Conservation (phyloP, 73 alveolate species). For the Durusdinium trenchii region DNA sequence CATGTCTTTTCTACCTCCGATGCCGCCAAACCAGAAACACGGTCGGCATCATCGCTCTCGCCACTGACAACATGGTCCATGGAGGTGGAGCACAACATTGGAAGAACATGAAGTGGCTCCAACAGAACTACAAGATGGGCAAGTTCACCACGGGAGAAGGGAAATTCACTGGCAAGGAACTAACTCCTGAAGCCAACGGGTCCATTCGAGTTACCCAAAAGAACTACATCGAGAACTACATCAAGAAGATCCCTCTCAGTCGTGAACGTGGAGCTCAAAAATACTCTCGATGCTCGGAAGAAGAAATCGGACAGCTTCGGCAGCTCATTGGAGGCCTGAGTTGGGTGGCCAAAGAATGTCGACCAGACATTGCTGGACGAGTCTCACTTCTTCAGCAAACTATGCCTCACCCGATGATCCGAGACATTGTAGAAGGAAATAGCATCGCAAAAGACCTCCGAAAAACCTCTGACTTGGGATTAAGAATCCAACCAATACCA, state of each 20-base stretch:
- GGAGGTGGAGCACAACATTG: background rate
- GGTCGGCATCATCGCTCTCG: conserved; percentile 12
- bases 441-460: background rate
- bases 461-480: background rate
- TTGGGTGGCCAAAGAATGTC: conserved; percentile 3
- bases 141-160: background rate
- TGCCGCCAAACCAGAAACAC: too few relatives aligned
- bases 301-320: background rate
- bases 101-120: background rate
- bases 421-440: background rate
- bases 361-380: conserved; percentile 21
- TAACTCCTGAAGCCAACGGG: background rate
- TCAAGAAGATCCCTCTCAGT: background rate
- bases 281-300: background rate
- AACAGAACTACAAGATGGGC: background rate
- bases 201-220: too few relatives aligned
- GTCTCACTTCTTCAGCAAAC: conserved; percentile 42
- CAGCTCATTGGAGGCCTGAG: background rate
- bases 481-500: background rate
- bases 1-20: background rate
- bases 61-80: conserved; percentile 25
- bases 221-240: background rate
- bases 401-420: background rate
- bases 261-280: background rate
- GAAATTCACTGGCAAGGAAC: background rate